Percentiles rank a stretch among this genome's conserved stretches.
Evolutionary conservation across 805 yeast genomes (phyloP).

Genomic region (Kodamaea kakaduensis): DNA sequence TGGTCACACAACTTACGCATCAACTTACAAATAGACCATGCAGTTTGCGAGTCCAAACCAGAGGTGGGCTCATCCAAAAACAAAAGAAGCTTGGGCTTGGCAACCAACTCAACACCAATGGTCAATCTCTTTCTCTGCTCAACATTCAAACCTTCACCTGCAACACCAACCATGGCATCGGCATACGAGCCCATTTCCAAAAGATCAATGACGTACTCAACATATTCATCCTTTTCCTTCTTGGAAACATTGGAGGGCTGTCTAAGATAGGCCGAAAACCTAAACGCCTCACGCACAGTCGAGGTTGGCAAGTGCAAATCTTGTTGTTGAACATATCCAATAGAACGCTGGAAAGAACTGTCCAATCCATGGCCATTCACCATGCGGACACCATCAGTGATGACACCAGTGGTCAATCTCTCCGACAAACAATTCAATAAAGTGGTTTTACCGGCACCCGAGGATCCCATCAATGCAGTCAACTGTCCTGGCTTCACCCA

Average conservation of each 20-base stretch:
- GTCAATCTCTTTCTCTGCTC: slow-evolving; percentile 41
- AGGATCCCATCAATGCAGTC: slow-evolving; percentile 65
- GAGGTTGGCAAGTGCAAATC: slow-evolving; percentile 31
- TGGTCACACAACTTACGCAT: slow-evolving; percentile 38
- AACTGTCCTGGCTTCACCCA: slow-evolving; percentile 82
- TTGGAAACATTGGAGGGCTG: slow-evolving; percentile 21
- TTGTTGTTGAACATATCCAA: slow-evolving; percentile 33
- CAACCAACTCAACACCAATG: slow-evolving; percentile 40
- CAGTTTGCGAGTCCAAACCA: slow-evolving; percentile 42
- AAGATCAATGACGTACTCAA: slow-evolving; percentile 23
- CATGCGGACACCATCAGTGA: slow-evolving; percentile 35
- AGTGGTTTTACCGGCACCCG: slow-evolving; percentile 47
- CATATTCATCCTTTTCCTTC: slow-evolving; percentile 22
- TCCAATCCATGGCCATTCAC: slow-evolving; percentile 24
- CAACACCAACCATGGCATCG: slow-evolving; percentile 31
- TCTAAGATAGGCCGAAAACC: slow-evolving; percentile 25
- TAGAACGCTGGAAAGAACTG: slow-evolving; percentile 28
- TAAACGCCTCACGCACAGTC: slow-evolving; percentile 28
- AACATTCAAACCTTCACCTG: slow-evolving; percentile 38
- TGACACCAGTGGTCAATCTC: slow-evolving; percentile 20
- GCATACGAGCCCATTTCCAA: slow-evolving; percentile 26
- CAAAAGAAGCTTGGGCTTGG: slow-evolving; percentile 35
- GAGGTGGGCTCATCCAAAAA: slow-evolving; percentile 44
- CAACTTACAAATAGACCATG: slow-evolving; percentile 40
- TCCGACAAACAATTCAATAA: slow-evolving; percentile 37